phyloP scores from a whole-genome alignment of 768 basidiomycete genomes.

The Chiua virens region DNA sequence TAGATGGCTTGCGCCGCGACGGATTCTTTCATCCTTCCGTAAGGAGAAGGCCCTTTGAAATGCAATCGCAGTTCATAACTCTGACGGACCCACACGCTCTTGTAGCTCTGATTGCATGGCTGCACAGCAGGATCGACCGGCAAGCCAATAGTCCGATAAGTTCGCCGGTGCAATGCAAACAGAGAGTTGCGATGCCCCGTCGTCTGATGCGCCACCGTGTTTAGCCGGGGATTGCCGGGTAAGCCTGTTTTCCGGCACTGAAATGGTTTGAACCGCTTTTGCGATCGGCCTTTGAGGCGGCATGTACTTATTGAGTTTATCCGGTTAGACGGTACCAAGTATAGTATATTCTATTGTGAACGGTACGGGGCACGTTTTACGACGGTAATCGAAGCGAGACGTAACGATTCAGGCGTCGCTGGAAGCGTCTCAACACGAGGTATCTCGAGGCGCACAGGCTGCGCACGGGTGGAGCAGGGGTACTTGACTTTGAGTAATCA shows the following conservation, averaged over 20 bases:
- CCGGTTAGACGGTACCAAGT: slow-evolving; percentile 1
- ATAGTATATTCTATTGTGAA: slow-evolving; percentile 9
- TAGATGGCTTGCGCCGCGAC: too few relatives aligned
- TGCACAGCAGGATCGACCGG: too few relatives aligned
- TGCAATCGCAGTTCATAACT: too few relatives aligned
- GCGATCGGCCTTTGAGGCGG: slow-evolving; percentile 1
- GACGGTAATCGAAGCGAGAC: slow-evolving; percentile 14
- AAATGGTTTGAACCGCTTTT: not conserved
- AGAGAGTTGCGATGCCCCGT: not conserved
- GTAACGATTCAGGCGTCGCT: slow-evolving; percentile 3
- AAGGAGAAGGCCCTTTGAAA: too few relatives aligned
- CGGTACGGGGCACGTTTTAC: slow-evolving; percentile 11
- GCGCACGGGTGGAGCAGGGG: not conserved
- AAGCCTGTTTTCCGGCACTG: not conserved
- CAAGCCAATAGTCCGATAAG: not conserved
- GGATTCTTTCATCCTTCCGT: too few relatives aligned
- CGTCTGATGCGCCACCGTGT: too few relatives aligned
- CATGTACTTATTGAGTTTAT: not conserved
- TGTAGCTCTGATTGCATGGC: too few relatives aligned
- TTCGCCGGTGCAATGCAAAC: not conserved
- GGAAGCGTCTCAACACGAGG: not conserved
- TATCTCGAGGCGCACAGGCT: not conserved
- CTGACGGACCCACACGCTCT: too few relatives aligned
- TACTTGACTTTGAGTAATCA: not conserved
- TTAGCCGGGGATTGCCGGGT: slow-evolving; percentile 12